Evolutionary conservation across 2,329 filamentous ascomycete species (phyloP).

Genomic region (Monilinia fructigena): DNA sequence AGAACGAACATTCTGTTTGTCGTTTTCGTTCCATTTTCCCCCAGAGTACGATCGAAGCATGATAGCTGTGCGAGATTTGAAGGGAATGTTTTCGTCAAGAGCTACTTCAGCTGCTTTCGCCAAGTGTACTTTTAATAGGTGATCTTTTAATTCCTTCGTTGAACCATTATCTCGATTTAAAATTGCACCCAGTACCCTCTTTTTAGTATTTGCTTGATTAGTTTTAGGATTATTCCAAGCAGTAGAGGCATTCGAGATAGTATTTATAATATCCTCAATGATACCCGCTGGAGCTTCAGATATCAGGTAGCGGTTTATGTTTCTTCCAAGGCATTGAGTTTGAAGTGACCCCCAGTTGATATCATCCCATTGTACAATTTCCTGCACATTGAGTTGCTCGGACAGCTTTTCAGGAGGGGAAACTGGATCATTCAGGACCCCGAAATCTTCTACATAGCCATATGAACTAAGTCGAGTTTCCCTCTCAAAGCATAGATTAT

Average conservation of each 20-base stretch:
- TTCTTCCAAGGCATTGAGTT: constrained; percentile 61
- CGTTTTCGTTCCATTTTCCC: constrained; percentile 74
- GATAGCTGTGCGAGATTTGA: constrained; percentile 61
- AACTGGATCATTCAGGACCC: neutral
- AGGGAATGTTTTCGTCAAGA: neutral
- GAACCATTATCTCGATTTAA: neutral
- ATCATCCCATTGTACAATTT: constrained; percentile 54
- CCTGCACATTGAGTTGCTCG: neutral
- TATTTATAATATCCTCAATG: neutral
- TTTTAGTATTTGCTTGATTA: neutral
- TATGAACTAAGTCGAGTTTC: constrained; percentile 69
- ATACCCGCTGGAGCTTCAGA: neutral
- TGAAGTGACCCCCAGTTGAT: constrained; percentile 73
- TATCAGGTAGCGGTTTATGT: constrained; percentile 55
- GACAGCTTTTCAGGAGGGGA: neutral
- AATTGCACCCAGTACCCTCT: neutral
- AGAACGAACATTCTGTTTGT: constrained; percentile 74
- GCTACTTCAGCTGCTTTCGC: neutral
- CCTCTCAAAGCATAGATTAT: constrained; percentile 64
- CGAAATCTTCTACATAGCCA: constrained; percentile 48
- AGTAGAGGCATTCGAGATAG: neutral
- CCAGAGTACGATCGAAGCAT: constrained; percentile 74
- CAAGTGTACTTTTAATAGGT: constrained; percentile 1
- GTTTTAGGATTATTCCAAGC: neutral
- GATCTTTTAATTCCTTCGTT: neutral